phyloP scores from a whole-genome alignment of 73 alveolate genomes.

The Uronychia setigera region DNA sequence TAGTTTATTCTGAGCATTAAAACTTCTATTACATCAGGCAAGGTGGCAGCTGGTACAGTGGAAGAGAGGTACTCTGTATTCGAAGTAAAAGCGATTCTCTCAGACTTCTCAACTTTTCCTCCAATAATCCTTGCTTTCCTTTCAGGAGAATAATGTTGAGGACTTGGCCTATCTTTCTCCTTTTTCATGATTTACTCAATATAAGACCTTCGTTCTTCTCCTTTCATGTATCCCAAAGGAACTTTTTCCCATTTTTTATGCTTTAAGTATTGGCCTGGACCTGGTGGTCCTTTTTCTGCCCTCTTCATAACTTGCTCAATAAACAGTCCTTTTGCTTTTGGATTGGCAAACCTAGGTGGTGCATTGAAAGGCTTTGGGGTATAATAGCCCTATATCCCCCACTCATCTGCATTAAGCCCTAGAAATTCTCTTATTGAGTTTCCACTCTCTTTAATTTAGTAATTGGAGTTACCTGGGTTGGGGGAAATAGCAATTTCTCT shows the following conservation, averaged over 20 bases:
- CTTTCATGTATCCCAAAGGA: conserved; percentile 6
- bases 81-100: background rate
- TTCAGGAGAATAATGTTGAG: background rate
- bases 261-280: conserved; percentile 1
- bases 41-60: background rate
- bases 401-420: background rate
- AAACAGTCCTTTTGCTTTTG: background rate
- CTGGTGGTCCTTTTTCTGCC: conserved; percentile 9
- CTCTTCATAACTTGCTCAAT: background rate
- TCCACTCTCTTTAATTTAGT: too few relatives aligned
- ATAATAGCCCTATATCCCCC: background rate
- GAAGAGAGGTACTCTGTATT: conserved; percentile 5
- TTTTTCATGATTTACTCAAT: background rate
- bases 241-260: background rate
- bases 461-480: too few relatives aligned
- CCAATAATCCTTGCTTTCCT: background rate
- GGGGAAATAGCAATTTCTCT: too few relatives aligned
- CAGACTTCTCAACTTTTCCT: background rate
- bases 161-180: conserved; percentile 6
- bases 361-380: background rate
- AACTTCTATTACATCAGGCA: background rate
- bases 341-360: background rate
- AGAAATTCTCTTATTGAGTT: too few relatives aligned
- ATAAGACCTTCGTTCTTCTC: background rate
- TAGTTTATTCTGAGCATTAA: background rate